A percentile compares a stretch with the other conserved stretches of the same genome.
These are phyloP conservation scores for Pneumocystis jirovecii DNA, from an alignment of 1,139 yeast genomes.

Conservation along the genomic window DNA sequence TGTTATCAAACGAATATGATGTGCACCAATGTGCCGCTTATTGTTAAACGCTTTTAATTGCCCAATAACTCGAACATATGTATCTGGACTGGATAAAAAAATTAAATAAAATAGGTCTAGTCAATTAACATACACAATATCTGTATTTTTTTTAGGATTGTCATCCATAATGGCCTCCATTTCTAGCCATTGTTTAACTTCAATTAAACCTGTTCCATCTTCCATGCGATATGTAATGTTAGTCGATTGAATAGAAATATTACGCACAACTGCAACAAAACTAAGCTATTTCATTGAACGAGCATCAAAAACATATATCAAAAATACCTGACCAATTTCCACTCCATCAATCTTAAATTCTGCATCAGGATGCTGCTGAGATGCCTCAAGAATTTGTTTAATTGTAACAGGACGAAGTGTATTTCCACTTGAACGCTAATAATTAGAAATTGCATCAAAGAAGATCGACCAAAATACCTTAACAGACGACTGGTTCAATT, in stretches of 20 bases:
- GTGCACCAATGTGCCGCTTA: conserved; percentile 50
- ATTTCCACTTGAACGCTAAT: neutral
- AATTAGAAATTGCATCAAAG: neutral
- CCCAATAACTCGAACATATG: conserved; percentile 60
- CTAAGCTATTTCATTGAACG: conserved; percentile 26
- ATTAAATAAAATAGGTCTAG: neutral
- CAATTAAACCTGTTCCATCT: conserved; percentile 79
- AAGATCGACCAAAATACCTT: neutral
- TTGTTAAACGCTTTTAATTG: conserved; percentile 56
- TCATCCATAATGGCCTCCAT: conserved; percentile 4
- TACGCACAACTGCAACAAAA: conserved; percentile 52
- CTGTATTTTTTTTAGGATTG: conserved; percentile 2
- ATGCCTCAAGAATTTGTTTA: conserved; percentile 57
- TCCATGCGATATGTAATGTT: conserved; percentile 44
- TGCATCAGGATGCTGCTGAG: conserved; percentile 56
- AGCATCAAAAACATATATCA: neutral
- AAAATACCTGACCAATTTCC: conserved; percentile 32
- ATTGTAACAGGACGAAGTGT: conserved; percentile 59
- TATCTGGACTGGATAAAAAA: conserved; percentile 25
- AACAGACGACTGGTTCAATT: neutral
- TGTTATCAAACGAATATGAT: conserved; percentile 42
- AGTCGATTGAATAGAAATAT: conserved; percentile 22
- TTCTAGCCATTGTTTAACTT: conserved; percentile 29
- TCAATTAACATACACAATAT: neutral
- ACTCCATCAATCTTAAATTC: conserved; percentile 55